phyloP scores from a whole-genome alignment of 768 basidiomycete species.

The Mycena polygramma region DNA sequence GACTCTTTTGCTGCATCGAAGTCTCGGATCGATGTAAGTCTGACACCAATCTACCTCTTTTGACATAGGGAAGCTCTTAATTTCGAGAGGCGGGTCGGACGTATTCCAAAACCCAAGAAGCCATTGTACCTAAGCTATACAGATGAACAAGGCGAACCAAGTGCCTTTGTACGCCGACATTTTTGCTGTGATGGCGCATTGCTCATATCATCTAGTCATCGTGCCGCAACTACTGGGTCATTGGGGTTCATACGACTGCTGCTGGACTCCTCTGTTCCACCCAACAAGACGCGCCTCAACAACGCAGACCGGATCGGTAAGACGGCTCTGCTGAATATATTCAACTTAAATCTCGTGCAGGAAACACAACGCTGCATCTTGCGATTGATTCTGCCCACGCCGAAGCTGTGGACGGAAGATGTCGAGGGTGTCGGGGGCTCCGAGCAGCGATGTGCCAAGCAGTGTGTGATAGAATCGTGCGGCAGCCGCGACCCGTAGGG shows the following conservation, averaged over 20 bases:
- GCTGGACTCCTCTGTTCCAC: conserved; percentile 84
- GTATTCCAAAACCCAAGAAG: conserved; percentile 57
- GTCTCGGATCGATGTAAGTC: conserved; percentile 81
- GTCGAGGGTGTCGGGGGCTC: conserved; percentile 90
- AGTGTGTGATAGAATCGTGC: conserved; percentile 82
- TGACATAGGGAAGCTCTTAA: conserved; percentile 90
- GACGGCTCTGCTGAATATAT: conserved; percentile 30
- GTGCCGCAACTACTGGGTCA: conserved; percentile 96
- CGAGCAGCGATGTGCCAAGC: conserved; percentile 85
- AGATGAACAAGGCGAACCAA: conserved; percentile 97
- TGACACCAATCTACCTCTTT: conserved; percentile 45
- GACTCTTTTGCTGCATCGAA: conserved; percentile 88
- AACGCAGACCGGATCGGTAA: conserved; percentile 84
- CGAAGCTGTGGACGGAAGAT: conserved; percentile 91
- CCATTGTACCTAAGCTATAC: conserved; percentile 43
- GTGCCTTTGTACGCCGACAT: conserved; percentile 76
- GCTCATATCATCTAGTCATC: conserved; percentile 70
- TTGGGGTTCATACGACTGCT: conserved; percentile 89
- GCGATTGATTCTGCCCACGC: conserved; percentile 98
- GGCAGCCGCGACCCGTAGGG: conserved; percentile 51
- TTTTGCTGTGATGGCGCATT: conserved; percentile 41
- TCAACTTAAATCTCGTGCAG: conserved; percentile 53
- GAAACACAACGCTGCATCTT: conserved; percentile 96
- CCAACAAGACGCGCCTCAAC: conserved; percentile 86
- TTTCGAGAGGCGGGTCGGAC: conserved; percentile 91